Evolutionary conservation across 768 basidiomycete species (phyloP).

Genomic region (Pleurotus citrinopileatus): DNA sequence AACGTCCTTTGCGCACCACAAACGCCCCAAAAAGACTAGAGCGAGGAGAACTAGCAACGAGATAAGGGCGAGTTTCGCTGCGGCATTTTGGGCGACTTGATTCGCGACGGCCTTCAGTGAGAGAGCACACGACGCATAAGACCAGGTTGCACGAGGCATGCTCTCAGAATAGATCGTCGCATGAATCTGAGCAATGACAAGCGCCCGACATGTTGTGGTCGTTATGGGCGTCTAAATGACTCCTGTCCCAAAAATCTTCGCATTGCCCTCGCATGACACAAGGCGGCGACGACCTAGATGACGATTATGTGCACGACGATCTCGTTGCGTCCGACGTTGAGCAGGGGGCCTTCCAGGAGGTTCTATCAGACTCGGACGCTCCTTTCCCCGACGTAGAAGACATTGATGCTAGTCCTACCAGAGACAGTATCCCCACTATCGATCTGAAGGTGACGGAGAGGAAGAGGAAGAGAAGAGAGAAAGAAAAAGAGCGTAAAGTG

Average conservation of each 20-base stretch:
- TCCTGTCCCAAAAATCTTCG: no score
- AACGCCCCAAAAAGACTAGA: background rate
- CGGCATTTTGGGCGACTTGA: background rate
- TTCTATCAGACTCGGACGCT: conserved; percentile 22
- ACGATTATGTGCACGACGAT: conserved; percentile 75
- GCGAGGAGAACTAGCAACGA: background rate
- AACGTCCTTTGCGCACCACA: background rate
- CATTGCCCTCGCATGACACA: conserved; percentile 24
- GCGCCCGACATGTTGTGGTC: background rate
- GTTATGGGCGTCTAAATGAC: conserved; percentile 1
- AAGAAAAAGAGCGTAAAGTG: conserved; percentile 72
- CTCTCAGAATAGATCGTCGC: background rate
- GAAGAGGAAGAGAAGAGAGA: conserved; percentile 71
- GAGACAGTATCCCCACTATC: conserved; percentile 12
- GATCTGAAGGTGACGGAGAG: conserved; percentile 54
- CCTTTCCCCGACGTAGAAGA: conserved; percentile 20
- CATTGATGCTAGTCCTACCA: conserved; percentile 15
- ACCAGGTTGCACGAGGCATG: conserved; percentile 3
- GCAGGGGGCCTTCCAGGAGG: conserved; percentile 19
- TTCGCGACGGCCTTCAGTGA: background rate
- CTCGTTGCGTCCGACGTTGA: conserved; percentile 61
- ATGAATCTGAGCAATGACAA: background rate
- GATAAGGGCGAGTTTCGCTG: background rate
- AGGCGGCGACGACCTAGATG: conserved; percentile 79
- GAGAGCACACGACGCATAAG: conserved; percentile 1